Evolutionary conservation across 2,329 filamentous ascomycete species (phyloP).

Genomic region (Venturiaceae sp.): DNA sequence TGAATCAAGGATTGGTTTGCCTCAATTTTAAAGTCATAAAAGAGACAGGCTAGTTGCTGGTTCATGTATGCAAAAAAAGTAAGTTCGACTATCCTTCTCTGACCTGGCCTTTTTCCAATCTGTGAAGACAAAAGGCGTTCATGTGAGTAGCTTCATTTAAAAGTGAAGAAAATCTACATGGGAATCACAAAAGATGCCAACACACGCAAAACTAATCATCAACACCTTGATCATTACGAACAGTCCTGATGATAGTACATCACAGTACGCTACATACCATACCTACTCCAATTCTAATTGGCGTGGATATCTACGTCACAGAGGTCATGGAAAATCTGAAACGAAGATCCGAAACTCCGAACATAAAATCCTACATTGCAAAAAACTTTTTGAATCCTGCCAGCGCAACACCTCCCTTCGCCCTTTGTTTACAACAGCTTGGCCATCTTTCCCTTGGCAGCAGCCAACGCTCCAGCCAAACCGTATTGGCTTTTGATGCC

Average conservation of each 20-base stretch:
- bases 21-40: too few relatives aligned
- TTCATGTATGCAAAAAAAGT: too few relatives aligned
- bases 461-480: slow-evolving; percentile 54
- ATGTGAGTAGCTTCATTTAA: too few relatives aligned
- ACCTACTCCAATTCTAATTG: neutral
- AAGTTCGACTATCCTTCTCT: too few relatives aligned
- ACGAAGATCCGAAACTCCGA: neutral
- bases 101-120: too few relatives aligned
- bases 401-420: neutral
- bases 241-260: neutral
- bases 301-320: neutral
- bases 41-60: too few relatives aligned
- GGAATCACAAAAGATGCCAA: neutral
- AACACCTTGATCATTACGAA: neutral
- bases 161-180: too few relatives aligned
- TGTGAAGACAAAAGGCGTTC: too few relatives aligned
- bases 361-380: neutral
- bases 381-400: neutral
- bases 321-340: neutral
- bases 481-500: slow-evolving; percentile 61
- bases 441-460: slow-evolving; percentile 25
- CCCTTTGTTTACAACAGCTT: neutral
- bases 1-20: too few relatives aligned
- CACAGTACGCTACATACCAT: too few relatives aligned
- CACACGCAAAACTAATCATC: neutral